A percentile compares a stretch with the other conserved stretches of the same genome.
Conservation (phyloP, 768 basidiomycete species). For the Boletus reticulatus region DNA sequence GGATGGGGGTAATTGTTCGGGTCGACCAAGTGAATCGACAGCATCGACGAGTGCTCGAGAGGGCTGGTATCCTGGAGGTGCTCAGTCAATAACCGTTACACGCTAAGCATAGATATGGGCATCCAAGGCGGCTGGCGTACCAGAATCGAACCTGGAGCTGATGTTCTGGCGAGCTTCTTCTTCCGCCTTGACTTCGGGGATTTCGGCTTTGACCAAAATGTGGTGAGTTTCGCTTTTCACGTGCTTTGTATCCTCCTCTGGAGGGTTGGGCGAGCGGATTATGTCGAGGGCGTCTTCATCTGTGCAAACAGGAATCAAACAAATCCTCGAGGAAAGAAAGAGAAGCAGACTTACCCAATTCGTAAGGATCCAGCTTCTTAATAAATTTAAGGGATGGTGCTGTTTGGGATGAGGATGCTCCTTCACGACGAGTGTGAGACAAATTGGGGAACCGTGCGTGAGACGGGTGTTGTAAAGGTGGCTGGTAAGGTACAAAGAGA, state of each 20-base stretch:
- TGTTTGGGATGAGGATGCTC: neutral
- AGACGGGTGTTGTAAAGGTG: slow-evolving; percentile 23
- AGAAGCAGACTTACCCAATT: slow-evolving; percentile 14
- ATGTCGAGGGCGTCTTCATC: slow-evolving; percentile 24
- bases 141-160: neutral
- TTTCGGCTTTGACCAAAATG: slow-evolving; percentile 7
- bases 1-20: neutral
- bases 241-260: slow-evolving; percentile 1
- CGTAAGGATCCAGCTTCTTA: slow-evolving; percentile 31
- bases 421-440: neutral
- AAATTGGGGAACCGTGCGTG: slow-evolving; percentile 6
- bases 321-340: neutral
- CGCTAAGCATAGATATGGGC: neutral
- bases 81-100: neutral
- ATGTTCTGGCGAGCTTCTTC: neutral
- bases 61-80: slow-evolving; percentile 10
- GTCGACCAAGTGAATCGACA: neutral
- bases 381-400: slow-evolving; percentile 16
- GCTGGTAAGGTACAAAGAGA: slow-evolving; percentile 26
- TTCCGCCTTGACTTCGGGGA: slow-evolving; percentile 6
- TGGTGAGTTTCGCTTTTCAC: neutral
- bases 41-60: slow-evolving; percentile 16
- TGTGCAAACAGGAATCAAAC: neutral
- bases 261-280: slow-evolving; percentile 6
- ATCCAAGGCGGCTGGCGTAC: neutral